Percentiles rank a stretch among this genome's conserved stretches.
Conservation (phyloP, 2,329 filamentous ascomycete genomes). For the Fusarium camptoceras region DNA sequence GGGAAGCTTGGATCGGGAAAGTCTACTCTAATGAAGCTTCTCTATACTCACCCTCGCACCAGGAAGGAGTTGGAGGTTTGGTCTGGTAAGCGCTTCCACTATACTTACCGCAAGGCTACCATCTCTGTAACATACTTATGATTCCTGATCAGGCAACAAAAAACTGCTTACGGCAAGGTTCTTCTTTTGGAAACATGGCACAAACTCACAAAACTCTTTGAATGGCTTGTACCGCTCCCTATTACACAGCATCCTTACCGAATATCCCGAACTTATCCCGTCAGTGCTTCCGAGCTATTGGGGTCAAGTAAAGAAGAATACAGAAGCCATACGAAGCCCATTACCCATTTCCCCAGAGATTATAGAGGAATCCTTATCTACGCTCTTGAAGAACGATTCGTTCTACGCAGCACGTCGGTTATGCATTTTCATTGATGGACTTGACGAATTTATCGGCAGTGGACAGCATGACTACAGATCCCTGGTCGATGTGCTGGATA, state of each 20-base stretch:
- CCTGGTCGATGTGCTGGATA: neutral
- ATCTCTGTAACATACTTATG: neutral
- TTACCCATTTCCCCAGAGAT: fast-evolving
- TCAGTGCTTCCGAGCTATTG: neutral
- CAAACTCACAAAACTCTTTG: neutral
- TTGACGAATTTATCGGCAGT: neutral
- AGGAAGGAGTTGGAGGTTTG: neutral
- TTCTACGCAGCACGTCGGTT: fast-evolving
- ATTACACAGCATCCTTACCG: fast-evolving
- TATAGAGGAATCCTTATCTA: fast-evolving
- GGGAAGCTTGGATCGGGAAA: neutral
- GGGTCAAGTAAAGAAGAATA: fast-evolving
- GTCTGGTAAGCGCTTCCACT: neutral
- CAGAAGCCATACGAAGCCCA: fast-evolving
- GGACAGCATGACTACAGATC: neutral
- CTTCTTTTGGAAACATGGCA: neutral
- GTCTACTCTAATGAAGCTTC: neutral
- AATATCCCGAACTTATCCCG: neutral
- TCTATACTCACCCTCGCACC: neutral
- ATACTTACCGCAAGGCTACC: fast-evolving
- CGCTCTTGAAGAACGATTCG: fast-evolving
- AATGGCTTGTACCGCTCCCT: neutral
- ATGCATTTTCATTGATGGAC: neutral
- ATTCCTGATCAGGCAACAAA: fast-evolving
- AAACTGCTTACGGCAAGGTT: neutral